phyloP scores from a whole-genome alignment of 441 rosid species.

The Eruca vesicaria region DNA sequence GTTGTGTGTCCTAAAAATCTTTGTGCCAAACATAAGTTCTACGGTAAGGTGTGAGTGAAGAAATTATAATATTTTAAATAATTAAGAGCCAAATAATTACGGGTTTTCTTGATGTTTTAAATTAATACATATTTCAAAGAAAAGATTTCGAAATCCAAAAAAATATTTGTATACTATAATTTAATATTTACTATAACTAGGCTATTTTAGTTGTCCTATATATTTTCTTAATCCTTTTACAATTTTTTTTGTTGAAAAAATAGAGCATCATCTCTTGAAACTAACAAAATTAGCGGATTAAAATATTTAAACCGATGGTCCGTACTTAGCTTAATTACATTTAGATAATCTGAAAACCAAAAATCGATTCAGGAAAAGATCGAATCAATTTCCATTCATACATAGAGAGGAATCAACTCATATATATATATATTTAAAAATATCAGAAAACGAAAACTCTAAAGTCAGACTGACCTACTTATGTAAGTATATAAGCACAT shows the following conservation, averaged over 20 bases:
- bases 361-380: not conserved
- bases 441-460: not conserved
- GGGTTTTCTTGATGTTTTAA: not conserved
- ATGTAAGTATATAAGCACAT: not conserved
- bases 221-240: not conserved
- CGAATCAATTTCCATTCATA: not conserved
- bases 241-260: not conserved
- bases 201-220: not conserved
- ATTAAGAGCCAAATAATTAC: not conserved
- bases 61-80: not conserved
- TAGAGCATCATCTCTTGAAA: constrained; percentile 1
- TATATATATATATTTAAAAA: not conserved
- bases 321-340: not conserved
- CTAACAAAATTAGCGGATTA: not conserved
- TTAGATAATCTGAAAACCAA: not conserved
- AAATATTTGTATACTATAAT: not conserved
- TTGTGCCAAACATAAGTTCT: not conserved
- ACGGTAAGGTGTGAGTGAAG: not conserved
- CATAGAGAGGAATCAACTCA: not conserved
- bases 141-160: not conserved
- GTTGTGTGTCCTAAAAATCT: not conserved
- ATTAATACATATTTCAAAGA: not conserved
- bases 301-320: not conserved
- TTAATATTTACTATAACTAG: not conserved
- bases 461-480: not conserved